These are phyloP conservation scores for Metarhizium guizhouense DNA, from an alignment of 2,329 filamentous ascomycete species.

Conservation along the genomic window DNA sequence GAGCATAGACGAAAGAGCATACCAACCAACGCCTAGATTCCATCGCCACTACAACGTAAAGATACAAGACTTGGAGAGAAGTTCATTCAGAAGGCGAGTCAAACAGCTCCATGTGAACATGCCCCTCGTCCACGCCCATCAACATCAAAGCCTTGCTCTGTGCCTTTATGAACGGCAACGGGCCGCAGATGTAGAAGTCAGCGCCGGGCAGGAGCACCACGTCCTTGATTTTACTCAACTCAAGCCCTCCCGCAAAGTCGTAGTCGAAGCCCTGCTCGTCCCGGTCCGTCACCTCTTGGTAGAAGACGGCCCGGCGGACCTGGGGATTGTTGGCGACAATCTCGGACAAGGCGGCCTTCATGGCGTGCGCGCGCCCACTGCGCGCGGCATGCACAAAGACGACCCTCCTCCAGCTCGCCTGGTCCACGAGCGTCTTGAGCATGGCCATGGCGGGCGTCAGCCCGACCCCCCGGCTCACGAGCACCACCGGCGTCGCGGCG, in stretches of 20 bases:
- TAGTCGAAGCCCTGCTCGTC: slow-evolving; percentile 28
- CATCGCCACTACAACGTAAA: too few relatives aligned
- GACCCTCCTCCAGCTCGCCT: slow-evolving; percentile 30
- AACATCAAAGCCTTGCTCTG: background rate
- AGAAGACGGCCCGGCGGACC: slow-evolving; percentile 31
- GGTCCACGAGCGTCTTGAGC: slow-evolving; percentile 36
- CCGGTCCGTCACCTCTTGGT: slow-evolving; percentile 28
- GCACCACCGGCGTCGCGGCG: slow-evolving; percentile 35
- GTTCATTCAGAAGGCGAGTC: slow-evolving; percentile 1
- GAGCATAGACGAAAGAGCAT: too few relatives aligned
- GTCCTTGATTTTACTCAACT: slow-evolving; percentile 28
- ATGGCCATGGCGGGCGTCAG: slow-evolving; percentile 48
- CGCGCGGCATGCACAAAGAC: slow-evolving; percentile 42
- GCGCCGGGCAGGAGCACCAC: slow-evolving; percentile 31
- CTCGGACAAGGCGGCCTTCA: background rate
- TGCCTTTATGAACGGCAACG: slow-evolving; percentile 35
- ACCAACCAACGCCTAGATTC: too few relatives aligned
- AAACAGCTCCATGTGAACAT: slow-evolving; percentile 4
- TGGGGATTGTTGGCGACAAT: slow-evolving; percentile 2
- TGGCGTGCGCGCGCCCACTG: slow-evolving; percentile 18
- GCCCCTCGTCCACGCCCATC: background rate
- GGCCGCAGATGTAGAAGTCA: slow-evolving; percentile 40
- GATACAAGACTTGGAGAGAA: background rate
- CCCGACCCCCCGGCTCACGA: slow-evolving; percentile 48
- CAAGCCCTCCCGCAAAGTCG: slow-evolving; percentile 27